Percentiles rank a stretch among this genome's conserved stretches.
These are phyloP conservation scores for Sporothrix schenckii DNA, from an alignment of 2,329 filamentous ascomycete genomes.

Conservation along the genomic window DNA sequence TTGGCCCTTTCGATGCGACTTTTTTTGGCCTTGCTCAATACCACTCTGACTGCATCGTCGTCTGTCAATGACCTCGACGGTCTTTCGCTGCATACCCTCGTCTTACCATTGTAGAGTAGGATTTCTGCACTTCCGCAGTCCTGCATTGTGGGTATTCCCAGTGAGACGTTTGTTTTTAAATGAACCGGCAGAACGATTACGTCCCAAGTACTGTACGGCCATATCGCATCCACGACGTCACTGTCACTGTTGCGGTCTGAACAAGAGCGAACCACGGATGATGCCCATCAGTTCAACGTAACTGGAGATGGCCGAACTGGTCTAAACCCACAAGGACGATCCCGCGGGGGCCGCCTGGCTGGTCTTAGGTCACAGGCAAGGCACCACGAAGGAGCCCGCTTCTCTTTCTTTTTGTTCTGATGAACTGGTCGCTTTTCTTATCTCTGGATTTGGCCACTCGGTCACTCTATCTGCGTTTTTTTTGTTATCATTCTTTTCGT, in stretches of 20 bases:
- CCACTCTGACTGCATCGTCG: constrained; percentile 1
- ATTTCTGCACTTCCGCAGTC: neutral
- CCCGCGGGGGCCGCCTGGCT: constrained; percentile 17
- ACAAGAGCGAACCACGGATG: neutral
- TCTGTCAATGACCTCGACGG: no score
- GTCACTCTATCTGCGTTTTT: neutral
- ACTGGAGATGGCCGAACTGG: neutral
- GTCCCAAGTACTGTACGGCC: neutral
- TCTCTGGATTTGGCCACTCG: neutral
- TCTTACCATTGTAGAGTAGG: neutral
- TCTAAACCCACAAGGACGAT: constrained; percentile 4
- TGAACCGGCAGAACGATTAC: constrained; percentile 9
- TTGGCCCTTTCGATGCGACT: neutral
- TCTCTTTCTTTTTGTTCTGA: neutral
- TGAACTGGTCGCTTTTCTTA: neutral
- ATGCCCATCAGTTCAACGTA: no score
- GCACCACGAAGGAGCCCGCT: neutral
- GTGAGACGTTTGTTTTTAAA: neutral
- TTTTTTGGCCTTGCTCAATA: neutral
- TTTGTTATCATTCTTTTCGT: neutral
- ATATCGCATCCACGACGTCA: neutral
- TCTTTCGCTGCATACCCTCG: no score
- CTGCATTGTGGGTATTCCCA: neutral
- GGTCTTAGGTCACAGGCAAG: neutral
- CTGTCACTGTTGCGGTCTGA: no score